Conservation (phyloP, 331 rosid species). For the Arachis monticola region DNA sequence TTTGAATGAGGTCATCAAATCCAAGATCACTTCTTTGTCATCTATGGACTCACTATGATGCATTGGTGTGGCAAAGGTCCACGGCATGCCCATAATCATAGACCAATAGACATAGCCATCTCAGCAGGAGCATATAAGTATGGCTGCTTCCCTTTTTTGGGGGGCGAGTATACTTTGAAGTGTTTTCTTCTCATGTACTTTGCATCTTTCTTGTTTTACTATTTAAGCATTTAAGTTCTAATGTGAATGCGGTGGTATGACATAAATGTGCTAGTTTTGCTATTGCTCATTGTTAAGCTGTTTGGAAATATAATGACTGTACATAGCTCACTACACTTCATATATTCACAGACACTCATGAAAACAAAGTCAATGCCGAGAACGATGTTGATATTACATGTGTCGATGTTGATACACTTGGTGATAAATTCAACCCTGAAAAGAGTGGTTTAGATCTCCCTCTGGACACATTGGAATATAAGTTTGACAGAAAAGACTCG, state of each 20-base stretch:
- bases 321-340: conserved; percentile 2
- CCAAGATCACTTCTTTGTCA: background rate
- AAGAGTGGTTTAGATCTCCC: conserved; percentile 41
- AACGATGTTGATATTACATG: conserved; percentile 45
- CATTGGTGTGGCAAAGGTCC: background rate
- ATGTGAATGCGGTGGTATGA: background rate
- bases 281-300: conserved; percentile 19
- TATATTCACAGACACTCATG: conserved; percentile 52
- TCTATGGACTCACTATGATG: background rate
- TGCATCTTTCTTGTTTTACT: background rate
- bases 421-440: conserved; percentile 44
- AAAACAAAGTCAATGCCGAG: conserved; percentile 39
- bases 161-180: conserved; percentile 21
- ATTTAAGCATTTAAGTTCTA: conserved; percentile 16
- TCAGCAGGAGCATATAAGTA: background rate
- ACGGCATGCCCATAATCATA: background rate
- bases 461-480: conserved; percentile 36
- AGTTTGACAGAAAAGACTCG: conserved; percentile 36
- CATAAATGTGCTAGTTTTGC: conserved; percentile 10
- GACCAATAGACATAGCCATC: background rate
- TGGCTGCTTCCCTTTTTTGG: background rate
- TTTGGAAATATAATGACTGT: conserved; percentile 22
- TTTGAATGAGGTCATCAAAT: background rate
- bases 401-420: conserved; percentile 49
- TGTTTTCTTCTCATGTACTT: conserved; percentile 17